These are phyloP conservation scores for Colletotrichum graminicola DNA, from an alignment of 2,329 filamentous ascomycete species.

Conservation along the genomic window DNA sequence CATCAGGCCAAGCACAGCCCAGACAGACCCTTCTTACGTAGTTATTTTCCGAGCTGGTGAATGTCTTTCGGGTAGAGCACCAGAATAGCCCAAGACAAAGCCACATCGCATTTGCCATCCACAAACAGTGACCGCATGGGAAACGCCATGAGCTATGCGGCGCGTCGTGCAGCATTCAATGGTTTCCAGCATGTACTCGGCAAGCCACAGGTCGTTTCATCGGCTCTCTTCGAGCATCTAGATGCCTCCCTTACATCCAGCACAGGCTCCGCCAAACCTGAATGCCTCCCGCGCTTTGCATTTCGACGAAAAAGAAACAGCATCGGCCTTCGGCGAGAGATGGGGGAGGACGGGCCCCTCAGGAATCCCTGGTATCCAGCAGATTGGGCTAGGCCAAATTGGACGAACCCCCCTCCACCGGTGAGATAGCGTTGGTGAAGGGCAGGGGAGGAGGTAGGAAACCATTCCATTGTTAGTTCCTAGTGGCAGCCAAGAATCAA, in stretches of 20 bases:
- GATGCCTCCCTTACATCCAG: slow-evolving; percentile 24
- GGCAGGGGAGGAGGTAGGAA: neutral
- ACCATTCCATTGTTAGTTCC: slow-evolving; percentile 5
- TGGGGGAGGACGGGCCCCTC: no score
- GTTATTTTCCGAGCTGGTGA: no score
- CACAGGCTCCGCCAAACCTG: slow-evolving; percentile 3
- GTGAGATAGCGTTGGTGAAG: slow-evolving; percentile 16
- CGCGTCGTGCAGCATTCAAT: slow-evolving; percentile 28
- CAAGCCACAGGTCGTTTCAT: neutral
- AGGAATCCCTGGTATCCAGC: slow-evolving; percentile 13
- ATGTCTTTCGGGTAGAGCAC: neutral
- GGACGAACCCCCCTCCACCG: slow-evolving; percentile 23
- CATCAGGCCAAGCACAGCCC: neutral
- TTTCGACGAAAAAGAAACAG: slow-evolving; percentile 11
- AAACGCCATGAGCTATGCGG: neutral
- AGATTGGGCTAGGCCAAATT: slow-evolving; percentile 24
- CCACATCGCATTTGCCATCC: neutral
- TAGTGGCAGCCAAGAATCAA: neutral
- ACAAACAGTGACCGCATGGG: neutral
- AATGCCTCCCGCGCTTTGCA: slow-evolving; percentile 5
- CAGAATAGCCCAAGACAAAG: slow-evolving; percentile 12
- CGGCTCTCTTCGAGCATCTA: neutral
- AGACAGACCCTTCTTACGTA: neutral
- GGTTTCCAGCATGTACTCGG: neutral
- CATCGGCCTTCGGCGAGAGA: neutral